These are phyloP conservation scores for Manihot esculenta DNA, from an alignment of 441 rosid genomes.

Conservation along the genomic window DNA sequence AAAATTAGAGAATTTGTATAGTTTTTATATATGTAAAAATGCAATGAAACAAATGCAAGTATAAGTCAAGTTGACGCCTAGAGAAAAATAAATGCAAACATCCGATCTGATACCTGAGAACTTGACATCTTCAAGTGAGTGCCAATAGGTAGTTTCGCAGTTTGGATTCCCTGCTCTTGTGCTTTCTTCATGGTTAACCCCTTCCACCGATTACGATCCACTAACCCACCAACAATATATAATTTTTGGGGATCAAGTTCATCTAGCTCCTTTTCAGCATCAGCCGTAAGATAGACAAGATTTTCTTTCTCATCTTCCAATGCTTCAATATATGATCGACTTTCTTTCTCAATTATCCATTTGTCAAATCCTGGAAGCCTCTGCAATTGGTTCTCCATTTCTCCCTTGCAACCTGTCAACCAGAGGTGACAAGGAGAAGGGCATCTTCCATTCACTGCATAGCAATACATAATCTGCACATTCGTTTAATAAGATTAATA, in stretches of 20 bases:
- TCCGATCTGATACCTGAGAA: conserved; percentile 61
- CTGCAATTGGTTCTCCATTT: conserved; percentile 61
- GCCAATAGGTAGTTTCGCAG: conserved; percentile 83
- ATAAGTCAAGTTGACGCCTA: not conserved
- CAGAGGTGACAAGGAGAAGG: conserved; percentile 62
- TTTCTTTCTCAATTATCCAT: conserved; percentile 86
- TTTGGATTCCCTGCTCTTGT: conserved; percentile 79
- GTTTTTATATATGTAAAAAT: not conserved
- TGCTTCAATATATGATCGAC: conserved; percentile 61
- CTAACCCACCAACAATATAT: conserved; percentile 83
- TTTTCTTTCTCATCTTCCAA: conserved; percentile 61
- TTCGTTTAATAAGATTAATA: conserved; percentile 4
- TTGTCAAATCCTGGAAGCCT: conserved; percentile 82
- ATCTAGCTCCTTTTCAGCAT: conserved; percentile 68
- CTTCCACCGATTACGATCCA: conserved; percentile 86
- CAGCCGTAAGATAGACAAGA: conserved; percentile 86
- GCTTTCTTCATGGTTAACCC: conserved; percentile 89
- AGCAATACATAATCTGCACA: conserved; percentile 84
- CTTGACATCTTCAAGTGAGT: conserved; percentile 87
- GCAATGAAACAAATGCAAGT: not conserved
- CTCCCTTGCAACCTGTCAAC: conserved; percentile 78
- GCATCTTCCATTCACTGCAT: conserved; percentile 76
- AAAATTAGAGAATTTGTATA: not conserved
- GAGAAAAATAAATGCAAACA: not conserved
- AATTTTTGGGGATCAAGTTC: conserved; percentile 55